Percentiles rank a stretch among this genome's conserved stretches.
Conservation (phyloP, 1,284 basidiomycete genomes). For the Thecaphora frezii region DNA sequence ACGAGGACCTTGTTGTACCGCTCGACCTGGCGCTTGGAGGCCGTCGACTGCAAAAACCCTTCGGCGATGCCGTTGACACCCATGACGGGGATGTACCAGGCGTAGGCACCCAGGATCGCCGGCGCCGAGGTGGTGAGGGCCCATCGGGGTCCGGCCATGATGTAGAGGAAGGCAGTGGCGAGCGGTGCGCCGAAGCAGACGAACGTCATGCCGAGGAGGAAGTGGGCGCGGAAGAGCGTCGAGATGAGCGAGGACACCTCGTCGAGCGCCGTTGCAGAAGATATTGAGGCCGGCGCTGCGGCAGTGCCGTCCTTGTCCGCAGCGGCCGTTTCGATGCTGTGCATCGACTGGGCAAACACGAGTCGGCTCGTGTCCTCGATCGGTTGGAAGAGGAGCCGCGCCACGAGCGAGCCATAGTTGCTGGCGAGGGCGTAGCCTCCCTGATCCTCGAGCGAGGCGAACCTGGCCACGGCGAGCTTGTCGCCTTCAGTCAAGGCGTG, state of each 20-base stretch:
- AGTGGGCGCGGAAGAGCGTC: conserved; percentile 35
- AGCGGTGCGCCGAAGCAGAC: conserved; percentile 44
- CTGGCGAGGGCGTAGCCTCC: conserved; percentile 56
- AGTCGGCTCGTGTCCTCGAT: conserved; percentile 52
- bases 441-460: conserved; percentile 49
- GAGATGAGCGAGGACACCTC: conserved; percentile 16
- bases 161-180: conserved; percentile 31
- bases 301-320: too few relatives aligned
- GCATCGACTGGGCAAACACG: conserved; percentile 16
- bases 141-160: conserved; percentile 52
- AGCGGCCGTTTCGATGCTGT: not conserved
- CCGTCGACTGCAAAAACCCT: conserved; percentile 50
- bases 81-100: conserved; percentile 51
- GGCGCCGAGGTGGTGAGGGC: conserved; percentile 37
- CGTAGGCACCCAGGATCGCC: conserved; percentile 44
- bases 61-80: conserved; percentile 55
- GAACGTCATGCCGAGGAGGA: conserved; percentile 33
- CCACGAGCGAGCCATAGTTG: conserved; percentile 55
- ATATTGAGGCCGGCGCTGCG: not conserved
- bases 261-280: not conserved
- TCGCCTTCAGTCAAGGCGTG: conserved; percentile 95
- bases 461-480: conserved; percentile 66
- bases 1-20: conserved; percentile 43
- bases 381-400: conserved; percentile 55
- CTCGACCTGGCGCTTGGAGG: conserved; percentile 19